Evolutionary conservation across 2,329 filamentous ascomycete genomes (phyloP), one percentile per base, ranked within the genome.

Genomic region (Aaosphaeria pasadenensis): DNA sequence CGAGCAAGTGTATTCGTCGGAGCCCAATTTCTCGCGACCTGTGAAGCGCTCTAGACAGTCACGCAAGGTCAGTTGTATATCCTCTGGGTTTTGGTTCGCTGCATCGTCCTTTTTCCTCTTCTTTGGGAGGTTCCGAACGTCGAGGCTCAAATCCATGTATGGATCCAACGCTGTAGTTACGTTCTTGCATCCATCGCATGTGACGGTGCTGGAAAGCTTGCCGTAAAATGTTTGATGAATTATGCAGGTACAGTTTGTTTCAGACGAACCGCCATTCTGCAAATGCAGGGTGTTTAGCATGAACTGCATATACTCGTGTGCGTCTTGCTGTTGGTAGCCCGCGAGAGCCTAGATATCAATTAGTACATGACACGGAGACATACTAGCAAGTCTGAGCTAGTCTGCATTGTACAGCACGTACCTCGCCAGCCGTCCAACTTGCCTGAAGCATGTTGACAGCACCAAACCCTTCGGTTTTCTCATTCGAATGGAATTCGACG

Each of bases 291-390:
- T 89, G 73, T 96, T 92, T 33, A 95, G 87, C 32, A 97, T 81
- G 64, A 95, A 96, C 66, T 96, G 91, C 70, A 96, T 95, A 72
- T 95, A 97, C 68, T 97, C 92, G 66, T 97, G 92, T 1, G 92
- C 92, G 65, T 97, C 92, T 74, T 97, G 92, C 71, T 97, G 92
- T 62, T 91, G 89, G 60, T 95, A 95, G 7, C 91, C 94, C 1
- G 92, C 89, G 24, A 78, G 63, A 13, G 71, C 67, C 68, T 70
- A 39, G 6, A 30, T 11, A 40, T 7, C 13, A 30, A 9, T 36
- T 13, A 24, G 33, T 36, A 11, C 3, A 4, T 36, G 33, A 13
- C 9, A 36, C 4, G 33, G 33, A 1, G 17, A 6, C 30, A 39
- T 7, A 24, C 17, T 3, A 24, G 17, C 17, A 24, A 24, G 17